Percentiles rank a stretch among this genome's conserved stretches.
Conservation (phyloP, 129 eudicot species). For the Sambucus nigra region DNA sequence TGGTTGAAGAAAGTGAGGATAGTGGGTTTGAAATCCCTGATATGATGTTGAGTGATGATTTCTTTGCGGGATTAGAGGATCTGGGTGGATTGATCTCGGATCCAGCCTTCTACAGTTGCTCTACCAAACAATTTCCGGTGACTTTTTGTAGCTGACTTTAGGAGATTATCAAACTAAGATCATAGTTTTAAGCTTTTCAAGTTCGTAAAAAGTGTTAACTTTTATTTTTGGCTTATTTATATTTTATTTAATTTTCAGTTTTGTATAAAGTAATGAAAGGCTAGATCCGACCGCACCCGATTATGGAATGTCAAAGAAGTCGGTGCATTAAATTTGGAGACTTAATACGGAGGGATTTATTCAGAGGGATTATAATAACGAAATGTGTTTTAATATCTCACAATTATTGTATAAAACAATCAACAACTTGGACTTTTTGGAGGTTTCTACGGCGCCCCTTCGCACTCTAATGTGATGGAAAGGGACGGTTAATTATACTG, state of each 20-base stretch:
- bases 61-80: conserved; percentile 69
- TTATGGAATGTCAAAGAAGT: conserved; percentile 23
- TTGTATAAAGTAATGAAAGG: too few species aligned
- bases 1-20: conserved; percentile 1
- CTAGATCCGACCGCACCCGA: neutral
- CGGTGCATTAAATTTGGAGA: neutral
- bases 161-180: neutral
- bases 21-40: conserved; percentile 14
- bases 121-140: conserved; percentile 21
- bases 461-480: conserved; percentile 12
- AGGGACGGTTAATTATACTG: too few species aligned
- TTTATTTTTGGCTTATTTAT: too few species aligned
- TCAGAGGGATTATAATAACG: neutral
- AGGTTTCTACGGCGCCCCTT: conserved; percentile 9
- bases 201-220: too few species aligned
- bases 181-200: too few species aligned
- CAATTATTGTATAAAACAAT: conserved; percentile 20
- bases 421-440: conserved; percentile 5
- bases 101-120: conserved; percentile 14
- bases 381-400: neutral
- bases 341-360: neutral
- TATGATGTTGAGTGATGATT: conserved; percentile 43
- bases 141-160: conserved; percentile 22
- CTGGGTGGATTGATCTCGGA: conserved; percentile 32
- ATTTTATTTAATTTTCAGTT: too few species aligned